Evolutionary conservation across 1,139 yeast species (phyloP), one percentile per base, ranked within the genome.

Genomic region (Arxiozyma slooffiae): DNA sequence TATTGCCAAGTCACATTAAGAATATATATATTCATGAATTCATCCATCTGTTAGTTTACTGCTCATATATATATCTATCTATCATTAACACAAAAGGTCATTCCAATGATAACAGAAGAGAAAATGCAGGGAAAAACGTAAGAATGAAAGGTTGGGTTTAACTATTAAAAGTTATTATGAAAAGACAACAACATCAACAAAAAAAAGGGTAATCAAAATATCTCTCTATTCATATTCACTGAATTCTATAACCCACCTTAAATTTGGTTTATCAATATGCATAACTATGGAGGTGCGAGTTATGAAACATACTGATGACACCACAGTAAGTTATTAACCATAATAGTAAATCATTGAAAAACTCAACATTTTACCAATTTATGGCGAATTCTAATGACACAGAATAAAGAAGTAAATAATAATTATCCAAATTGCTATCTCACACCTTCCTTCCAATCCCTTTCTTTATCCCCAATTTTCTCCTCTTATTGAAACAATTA

Each of bases 271-370:
- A 37, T 39, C 26, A 34, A 48, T 38, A 45, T 41, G 53, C 60
- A 55, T 53, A 57, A 60, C 60, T 63, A 63, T 63, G 64, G 67
- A 52, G 51, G 59, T 43, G 60, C 56, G 58, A 61, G 57, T 53
- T 50, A 55, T 57, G 60, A 55, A 55, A 50, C 54, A 23, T 41
- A 37, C 45, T 34, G 30, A 50, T 42, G 26, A 48, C 44, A 48
- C 44, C 61, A 58, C 62, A 59, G 62, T 48, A 51, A 38, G 48
- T 37, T 47, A 55, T 56, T 47, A 57, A 57, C 59, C 30, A 40
- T 47, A 46, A 49, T 43, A 48, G 23, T 48, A 42, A 41, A 20
- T 43, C 39, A 37, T 47, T 53, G 59, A 59, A 59, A 57, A 56
- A 59, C 62, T 59, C 60, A 55, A 48, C 52, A 38, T 38, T 41